These are phyloP conservation scores for Solanum hybrid DNA, from an alignment of 305 asterid species.

Conservation along the genomic window DNA sequence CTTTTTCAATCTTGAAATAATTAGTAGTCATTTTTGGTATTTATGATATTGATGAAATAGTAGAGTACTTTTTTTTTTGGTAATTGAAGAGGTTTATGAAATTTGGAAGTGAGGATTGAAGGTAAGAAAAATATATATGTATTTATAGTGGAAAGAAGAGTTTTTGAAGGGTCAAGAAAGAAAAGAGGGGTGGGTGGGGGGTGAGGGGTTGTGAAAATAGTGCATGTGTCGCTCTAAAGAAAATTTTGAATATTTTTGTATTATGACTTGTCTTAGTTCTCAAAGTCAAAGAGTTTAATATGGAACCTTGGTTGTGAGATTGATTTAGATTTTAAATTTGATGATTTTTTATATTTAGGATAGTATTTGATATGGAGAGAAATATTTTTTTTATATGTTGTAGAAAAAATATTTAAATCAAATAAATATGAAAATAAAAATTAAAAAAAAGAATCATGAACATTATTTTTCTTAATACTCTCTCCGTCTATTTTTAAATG, in stretches of 20 bases:
- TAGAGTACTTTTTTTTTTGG: neutral
- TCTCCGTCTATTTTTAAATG: too few relatives aligned
- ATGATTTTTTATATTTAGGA: neutral
- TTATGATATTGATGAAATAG: neutral
- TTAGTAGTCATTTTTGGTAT: slow-evolving; percentile 4
- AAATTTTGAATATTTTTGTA: neutral
- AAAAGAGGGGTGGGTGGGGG: neutral
- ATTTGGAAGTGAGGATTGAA: neutral
- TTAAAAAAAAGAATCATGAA: too few relatives aligned
- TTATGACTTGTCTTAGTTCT: neutral
- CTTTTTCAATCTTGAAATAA: slow-evolving; percentile 40
- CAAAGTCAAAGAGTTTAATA: neutral
- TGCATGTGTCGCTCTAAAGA: neutral
- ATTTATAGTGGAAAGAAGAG: neutral
- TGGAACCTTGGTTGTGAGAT: neutral
- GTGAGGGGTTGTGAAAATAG: neutral
- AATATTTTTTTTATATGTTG: neutral
- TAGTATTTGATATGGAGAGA: neutral
- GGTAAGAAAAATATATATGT: neutral
- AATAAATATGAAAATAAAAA: too few relatives aligned
- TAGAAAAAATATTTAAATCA: neutral
- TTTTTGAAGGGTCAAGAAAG: neutral
- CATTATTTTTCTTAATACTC: too few relatives aligned
- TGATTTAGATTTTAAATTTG: neutral
- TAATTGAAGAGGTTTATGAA: neutral